phyloP scores from a whole-genome alignment of 1,284 basidiomycete genomes.

The Uromyces viciae-fabae region DNA sequence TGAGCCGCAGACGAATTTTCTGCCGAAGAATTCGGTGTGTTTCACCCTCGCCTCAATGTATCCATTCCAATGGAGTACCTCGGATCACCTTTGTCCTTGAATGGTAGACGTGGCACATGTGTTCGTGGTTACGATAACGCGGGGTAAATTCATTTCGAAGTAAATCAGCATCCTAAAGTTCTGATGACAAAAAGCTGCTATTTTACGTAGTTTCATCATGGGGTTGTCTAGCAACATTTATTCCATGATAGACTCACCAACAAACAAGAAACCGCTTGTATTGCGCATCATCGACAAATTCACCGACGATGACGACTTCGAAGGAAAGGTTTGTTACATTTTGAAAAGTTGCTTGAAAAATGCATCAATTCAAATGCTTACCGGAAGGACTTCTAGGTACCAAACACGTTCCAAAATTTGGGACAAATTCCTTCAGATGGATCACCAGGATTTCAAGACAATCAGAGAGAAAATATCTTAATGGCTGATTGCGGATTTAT shows the following conservation, averaged over 20 bases:
- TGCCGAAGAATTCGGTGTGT: constrained; percentile 26
- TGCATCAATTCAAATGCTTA: not conserved
- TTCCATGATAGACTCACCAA: constrained; percentile 25
- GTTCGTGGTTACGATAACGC: constrained; percentile 26
- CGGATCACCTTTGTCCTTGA: not conserved
- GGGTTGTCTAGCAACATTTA: constrained; percentile 40
- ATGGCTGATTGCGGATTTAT: constrained; percentile 39
- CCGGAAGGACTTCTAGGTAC: constrained; percentile 5
- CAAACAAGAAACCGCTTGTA: not conserved
- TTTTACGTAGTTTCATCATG: constrained; percentile 27
- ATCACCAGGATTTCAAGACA: constrained; percentile 16
- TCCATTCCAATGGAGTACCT: constrained; percentile 20
- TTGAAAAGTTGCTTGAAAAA: not conserved
- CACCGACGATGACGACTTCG: constrained; percentile 36
- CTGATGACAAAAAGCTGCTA: not conserved
- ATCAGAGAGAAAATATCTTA: constrained; percentile 4
- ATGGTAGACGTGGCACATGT: not conserved
- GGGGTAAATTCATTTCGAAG: not conserved
- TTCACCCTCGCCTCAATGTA: constrained; percentile 15
- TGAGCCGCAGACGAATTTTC: constrained; percentile 20
- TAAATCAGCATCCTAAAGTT: not conserved
- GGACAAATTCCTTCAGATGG: not conserved
- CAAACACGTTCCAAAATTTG: constrained; percentile 36
- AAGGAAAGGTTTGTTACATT: constrained; percentile 19
- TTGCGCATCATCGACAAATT: constrained; percentile 7